Evolutionary conservation across 2,329 filamentous ascomycete species (phyloP).

Genomic region (Ceratocystis albifundus): DNA sequence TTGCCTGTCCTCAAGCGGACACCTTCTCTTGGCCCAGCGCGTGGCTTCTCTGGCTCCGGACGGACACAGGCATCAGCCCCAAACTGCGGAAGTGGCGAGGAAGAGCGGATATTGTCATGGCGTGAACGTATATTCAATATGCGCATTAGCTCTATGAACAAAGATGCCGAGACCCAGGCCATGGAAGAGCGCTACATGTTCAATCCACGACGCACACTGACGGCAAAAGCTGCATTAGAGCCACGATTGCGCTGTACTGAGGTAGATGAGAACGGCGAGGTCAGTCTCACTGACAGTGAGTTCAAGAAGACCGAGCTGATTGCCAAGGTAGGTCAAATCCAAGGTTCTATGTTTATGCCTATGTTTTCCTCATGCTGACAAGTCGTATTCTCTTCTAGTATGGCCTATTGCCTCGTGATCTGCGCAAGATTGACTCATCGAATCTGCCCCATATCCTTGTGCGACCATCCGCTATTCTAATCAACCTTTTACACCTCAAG

Average conservation of each 20-base stretch:
- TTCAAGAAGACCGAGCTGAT: slow-evolving; percentile 97
- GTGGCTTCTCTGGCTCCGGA: slow-evolving; percentile 11
- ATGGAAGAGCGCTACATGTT: slow-evolving; percentile 22
- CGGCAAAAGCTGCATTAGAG: slow-evolving; percentile 69
- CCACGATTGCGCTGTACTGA: slow-evolving; percentile 85
- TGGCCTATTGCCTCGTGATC: slow-evolving; percentile 80
- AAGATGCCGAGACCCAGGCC: slow-evolving; percentile 17
- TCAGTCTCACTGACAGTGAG: slow-evolving; percentile 85
- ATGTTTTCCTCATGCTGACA: slow-evolving; percentile 25
- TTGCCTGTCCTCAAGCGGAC: not conserved
- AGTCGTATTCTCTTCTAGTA: slow-evolving; percentile 44
- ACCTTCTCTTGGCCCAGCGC: not conserved
- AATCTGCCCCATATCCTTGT: slow-evolving; percentile 91
- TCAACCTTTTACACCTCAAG: slow-evolving; percentile 91
- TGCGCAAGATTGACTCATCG: slow-evolving; percentile 95
- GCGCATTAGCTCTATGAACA: slow-evolving; percentile 20
- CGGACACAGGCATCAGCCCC: not conserved
- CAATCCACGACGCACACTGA: slow-evolving; percentile 37
- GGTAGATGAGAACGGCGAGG: slow-evolving; percentile 82
- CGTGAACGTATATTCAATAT: slow-evolving; percentile 22
- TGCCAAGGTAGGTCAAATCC: slow-evolving; percentile 53
- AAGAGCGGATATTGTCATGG: slow-evolving; percentile 22
- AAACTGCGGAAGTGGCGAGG: slow-evolving; percentile 6
- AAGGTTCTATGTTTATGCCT: not conserved
- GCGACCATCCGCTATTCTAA: slow-evolving; percentile 80